Evolutionary conservation across 2,329 filamentous ascomycete species (phyloP), one percentile per base, ranked within the genome.

Genomic region (Fusarium scirpi): DNA sequence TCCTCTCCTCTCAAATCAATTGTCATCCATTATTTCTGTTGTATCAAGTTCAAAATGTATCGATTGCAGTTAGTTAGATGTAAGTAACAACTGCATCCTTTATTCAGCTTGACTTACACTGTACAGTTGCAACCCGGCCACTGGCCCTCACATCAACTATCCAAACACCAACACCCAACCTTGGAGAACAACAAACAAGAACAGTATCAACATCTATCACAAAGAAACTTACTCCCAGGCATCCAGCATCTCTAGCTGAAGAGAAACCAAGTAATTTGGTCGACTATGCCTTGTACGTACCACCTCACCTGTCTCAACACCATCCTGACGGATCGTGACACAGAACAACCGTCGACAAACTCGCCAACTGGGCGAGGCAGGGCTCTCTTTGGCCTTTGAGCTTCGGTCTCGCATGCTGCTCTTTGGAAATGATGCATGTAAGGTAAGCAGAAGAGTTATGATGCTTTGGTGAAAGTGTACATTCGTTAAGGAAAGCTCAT

Each of bases 351-450:
- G 74, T 86, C 46, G 87, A 90, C 63, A 78, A 85, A 64, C 76
- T 90, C 24, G 81, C 85, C 51, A 87, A 86, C 70, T 90, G 88
- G 88, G 84, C 83, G 5, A 82, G 88, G 11, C 85, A 87, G 71
- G 81, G 86, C 32, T 90, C 88, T 18, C 76, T 90, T 4, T 90
- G 88, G 87, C 87, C 87, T 5, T 78, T 90, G 75, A 85, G 83
- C 18, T 90, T 90, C 71, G 88, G 82, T n/a, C 84, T 90, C 12
- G 88, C 88, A 64, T 90, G 88, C 78, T 90, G 88, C 76, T 84
- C 85, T 52, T 71, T 90, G 58, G 88, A 90, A 73, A 90, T 90
- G 88, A 90, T 90, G 88, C 86, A 88, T 67, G 80, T 85, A n/a
- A 38, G 34, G 34, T 38, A 38, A 38, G 34, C 34, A 38, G 3